These are phyloP conservation scores for Gossypium arboreum DNA, from an alignment of 345 rosid genomes.

Conservation along the genomic window DNA sequence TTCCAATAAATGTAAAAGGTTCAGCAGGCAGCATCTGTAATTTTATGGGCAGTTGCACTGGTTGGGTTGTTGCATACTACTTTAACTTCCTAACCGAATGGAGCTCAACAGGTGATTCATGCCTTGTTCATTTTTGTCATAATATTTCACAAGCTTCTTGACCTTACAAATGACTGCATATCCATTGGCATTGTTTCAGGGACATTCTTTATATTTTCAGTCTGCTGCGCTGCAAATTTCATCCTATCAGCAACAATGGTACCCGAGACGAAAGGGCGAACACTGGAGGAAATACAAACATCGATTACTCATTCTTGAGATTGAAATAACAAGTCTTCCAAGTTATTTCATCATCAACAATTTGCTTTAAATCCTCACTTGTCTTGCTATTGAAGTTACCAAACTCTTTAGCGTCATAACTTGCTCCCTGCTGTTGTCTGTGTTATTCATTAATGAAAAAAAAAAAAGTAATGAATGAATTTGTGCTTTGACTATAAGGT, in stretches of 20 bases:
- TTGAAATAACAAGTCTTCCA: not conserved
- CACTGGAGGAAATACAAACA: constrained; percentile 12
- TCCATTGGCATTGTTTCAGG: constrained; percentile 14
- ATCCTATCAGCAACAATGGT: constrained; percentile 27
- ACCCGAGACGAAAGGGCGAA: constrained; percentile 40
- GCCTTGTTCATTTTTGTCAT: not conserved
- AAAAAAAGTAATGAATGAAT: too few species aligned
- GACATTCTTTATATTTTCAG: constrained; percentile 26
- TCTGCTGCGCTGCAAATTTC: constrained; percentile 10
- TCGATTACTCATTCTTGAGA: not conserved
- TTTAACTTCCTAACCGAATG: constrained; percentile 4
- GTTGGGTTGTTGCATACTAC: not conserved
- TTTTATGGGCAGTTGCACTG: not conserved
- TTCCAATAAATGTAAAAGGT: constrained; percentile 8
- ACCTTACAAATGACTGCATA: not conserved
- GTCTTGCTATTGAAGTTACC: too few species aligned
- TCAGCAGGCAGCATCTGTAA: not conserved
- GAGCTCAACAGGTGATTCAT: constrained; percentile 10
- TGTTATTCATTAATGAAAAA: too few species aligned
- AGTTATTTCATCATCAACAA: too few species aligned
- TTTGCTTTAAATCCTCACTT: too few species aligned
- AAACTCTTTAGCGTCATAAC: too few species aligned
- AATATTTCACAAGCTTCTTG: not conserved
- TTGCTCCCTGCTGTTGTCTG: too few species aligned
- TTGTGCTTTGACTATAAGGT: too few species aligned